Evolutionary conservation across 2,329 filamentous ascomycete species (phyloP).

Genomic region (Cladophialophora psammophila): DNA sequence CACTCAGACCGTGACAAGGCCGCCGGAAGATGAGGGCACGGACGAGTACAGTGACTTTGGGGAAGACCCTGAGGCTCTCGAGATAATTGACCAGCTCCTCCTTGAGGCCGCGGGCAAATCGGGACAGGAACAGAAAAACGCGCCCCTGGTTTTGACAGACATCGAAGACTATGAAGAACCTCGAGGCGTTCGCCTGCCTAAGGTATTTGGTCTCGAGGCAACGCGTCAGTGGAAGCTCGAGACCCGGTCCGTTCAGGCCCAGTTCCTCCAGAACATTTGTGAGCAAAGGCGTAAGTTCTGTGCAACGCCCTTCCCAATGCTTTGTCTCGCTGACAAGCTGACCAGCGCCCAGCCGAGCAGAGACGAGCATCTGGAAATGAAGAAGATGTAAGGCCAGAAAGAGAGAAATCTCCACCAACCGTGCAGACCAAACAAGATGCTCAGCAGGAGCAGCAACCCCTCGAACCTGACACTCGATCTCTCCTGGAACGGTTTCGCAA

Average conservation of each 20-base stretch:
- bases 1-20: neutral
- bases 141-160: slow-evolving; percentile 45
- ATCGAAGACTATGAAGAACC: slow-evolving; percentile 55
- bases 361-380: slow-evolving; percentile 17
- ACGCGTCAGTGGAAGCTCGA: slow-evolving; percentile 38
- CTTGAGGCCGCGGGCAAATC: slow-evolving; percentile 51
- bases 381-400: slow-evolving; percentile 9
- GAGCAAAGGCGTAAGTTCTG: slow-evolving; percentile 36
- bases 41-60: slow-evolving; percentile 72
- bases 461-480: slow-evolving; percentile 56
- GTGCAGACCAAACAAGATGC: slow-evolving; percentile 24
- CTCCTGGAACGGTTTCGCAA: slow-evolving; percentile 82
- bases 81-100: slow-evolving; percentile 60
- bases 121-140: slow-evolving; percentile 32
- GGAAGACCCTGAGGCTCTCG: slow-evolving; percentile 59
- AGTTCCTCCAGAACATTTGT: slow-evolving; percentile 28
- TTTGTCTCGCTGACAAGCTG: slow-evolving; percentile 57
- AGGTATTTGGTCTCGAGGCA: slow-evolving; percentile 50
- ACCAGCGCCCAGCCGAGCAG: slow-evolving; percentile 40
- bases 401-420: slow-evolving; percentile 28
- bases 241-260: neutral
- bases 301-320: slow-evolving; percentile 25
- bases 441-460: slow-evolving; percentile 14
- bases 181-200: slow-evolving; percentile 49
- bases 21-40: slow-evolving; percentile 28